Evolutionary conservation across 169 alveolate genomes (phyloP).

Genomic region (Theileria annulata): DNA sequence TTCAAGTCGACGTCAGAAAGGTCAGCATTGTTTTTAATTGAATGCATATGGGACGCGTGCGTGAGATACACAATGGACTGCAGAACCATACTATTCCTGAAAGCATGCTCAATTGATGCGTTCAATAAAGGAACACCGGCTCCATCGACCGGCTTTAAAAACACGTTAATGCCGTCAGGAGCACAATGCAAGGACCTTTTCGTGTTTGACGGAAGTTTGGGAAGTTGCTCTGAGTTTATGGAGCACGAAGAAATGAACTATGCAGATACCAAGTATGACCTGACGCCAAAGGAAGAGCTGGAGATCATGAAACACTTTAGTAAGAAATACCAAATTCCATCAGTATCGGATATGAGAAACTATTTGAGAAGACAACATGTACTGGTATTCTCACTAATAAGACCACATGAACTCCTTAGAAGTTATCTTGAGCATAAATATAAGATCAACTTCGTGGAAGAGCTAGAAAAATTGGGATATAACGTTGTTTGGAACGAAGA

Average conservation of each 20-base stretch:
- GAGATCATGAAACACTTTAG: slow-evolving; percentile 52
- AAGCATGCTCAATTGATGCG: slow-evolving; percentile 51
- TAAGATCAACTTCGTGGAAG: slow-evolving; percentile 44
- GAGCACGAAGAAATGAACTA: slow-evolving; percentile 34
- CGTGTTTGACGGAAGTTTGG: slow-evolving; percentile 50
- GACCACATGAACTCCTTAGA: slow-evolving; percentile 66
- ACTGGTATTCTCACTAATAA: slow-evolving; percentile 39
- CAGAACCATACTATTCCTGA: slow-evolving; percentile 53
- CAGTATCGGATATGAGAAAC: slow-evolving; percentile 53
- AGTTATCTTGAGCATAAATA: slow-evolving; percentile 36
- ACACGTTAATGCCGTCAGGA: slow-evolving; percentile 8
- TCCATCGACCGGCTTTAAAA: slow-evolving; percentile 2
- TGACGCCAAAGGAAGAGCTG: slow-evolving; percentile 41
- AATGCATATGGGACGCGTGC: slow-evolving; percentile 69
- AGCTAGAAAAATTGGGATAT: slow-evolving; percentile 30
- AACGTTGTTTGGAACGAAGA: slow-evolving; percentile 54
- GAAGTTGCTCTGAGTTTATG: slow-evolving; percentile 24
- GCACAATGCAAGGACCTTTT: slow-evolving; percentile 50
- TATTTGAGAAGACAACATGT: slow-evolving; percentile 45
- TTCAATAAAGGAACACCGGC: slow-evolving; percentile 12
- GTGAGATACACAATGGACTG: slow-evolving; percentile 64
- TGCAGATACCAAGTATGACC: slow-evolving; percentile 53
- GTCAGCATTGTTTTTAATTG: slow-evolving; percentile 59
- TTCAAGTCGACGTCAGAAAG: slow-evolving; percentile 65
- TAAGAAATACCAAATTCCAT: slow-evolving; percentile 54